Evolutionary conservation across 2,329 filamentous ascomycete genomes (phyloP).

Genomic region (Phaeosphaeriaceae sp.): DNA sequence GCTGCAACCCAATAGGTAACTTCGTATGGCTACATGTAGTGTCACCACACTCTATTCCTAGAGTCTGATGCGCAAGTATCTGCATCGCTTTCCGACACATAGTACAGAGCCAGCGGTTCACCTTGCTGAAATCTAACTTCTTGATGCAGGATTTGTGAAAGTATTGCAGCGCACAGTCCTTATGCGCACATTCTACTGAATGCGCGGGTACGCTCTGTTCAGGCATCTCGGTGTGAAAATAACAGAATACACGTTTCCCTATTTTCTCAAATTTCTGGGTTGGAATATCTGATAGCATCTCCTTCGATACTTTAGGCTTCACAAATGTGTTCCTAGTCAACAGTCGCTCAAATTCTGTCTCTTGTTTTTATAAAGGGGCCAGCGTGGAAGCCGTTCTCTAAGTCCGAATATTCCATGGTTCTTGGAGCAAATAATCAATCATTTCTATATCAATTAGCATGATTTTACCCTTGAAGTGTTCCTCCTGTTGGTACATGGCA

Average conservation of each 20-base stretch:
- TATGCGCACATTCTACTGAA: slow-evolving; percentile 23
- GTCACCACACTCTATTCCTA: too few relatives aligned
- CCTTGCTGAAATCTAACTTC: slow-evolving; percentile 21
- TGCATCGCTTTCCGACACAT: slow-evolving; percentile 27
- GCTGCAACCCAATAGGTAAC: too few relatives aligned
- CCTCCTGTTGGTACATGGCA: slow-evolving; percentile 18
- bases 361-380: slow-evolving; percentile 26
- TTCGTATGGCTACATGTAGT: too few relatives aligned
- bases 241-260: slow-evolving; percentile 20
- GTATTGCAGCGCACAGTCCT: slow-evolving; percentile 16
- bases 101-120: slow-evolving; percentile 35
- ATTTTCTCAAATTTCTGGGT: not conserved
- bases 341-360: slow-evolving; percentile 18
- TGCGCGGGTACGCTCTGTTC: not conserved
- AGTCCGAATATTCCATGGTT: slow-evolving; percentile 16
- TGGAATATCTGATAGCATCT: slow-evolving; percentile 14
- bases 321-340: slow-evolving; percentile 15
- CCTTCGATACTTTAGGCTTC: slow-evolving; percentile 8
- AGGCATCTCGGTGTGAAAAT: slow-evolving; percentile 18
- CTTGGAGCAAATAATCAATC: slow-evolving; percentile 11
- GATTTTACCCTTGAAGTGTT: slow-evolving; percentile 20
- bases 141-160: slow-evolving; percentile 35
- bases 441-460: slow-evolving; percentile 35
- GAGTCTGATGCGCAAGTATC: slow-evolving; percentile 8
- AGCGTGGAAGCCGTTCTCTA: slow-evolving; percentile 6